phyloP scores from a whole-genome alignment of 768 basidiomycete species.

The Suillus ampliporus region DNA sequence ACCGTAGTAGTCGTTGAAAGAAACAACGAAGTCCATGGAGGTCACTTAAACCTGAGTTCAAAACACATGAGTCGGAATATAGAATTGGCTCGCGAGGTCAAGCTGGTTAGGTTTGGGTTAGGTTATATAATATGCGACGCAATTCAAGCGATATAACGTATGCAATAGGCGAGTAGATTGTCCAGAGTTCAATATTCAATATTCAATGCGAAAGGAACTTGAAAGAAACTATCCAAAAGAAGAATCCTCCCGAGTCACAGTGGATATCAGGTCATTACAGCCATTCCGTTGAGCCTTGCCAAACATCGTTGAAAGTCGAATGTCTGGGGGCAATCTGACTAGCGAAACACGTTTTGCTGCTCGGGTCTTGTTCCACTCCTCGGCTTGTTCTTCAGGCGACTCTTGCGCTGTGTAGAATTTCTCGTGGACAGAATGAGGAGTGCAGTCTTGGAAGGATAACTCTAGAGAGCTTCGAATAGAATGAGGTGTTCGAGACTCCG shows the following conservation, averaged over 20 bases:
- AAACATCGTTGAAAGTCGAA: conserved; percentile 35
- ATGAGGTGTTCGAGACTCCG: conserved; percentile 23
- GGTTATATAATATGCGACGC: not conserved
- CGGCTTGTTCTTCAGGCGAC: conserved; percentile 70
- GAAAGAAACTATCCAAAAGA: conserved; percentile 1
- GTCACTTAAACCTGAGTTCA: not conserved
- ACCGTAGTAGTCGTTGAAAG: not conserved
- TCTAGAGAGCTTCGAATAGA: conserved; percentile 19
- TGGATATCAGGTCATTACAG: conserved; percentile 10
- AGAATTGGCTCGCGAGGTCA: not conserved
- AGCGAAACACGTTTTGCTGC: conserved; percentile 87
- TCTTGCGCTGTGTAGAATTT: conserved; percentile 53
- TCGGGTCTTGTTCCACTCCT: conserved; percentile 86
- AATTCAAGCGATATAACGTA: conserved; percentile 8
- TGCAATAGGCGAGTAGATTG: conserved; percentile 1
- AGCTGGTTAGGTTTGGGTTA: not conserved
- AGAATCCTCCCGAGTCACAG: conserved; percentile 5
- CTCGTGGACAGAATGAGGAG: conserved; percentile 43
- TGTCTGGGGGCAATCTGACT: conserved; percentile 69
- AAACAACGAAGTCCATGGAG: not conserved
- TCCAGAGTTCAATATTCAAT: too few species aligned
- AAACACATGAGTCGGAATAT: not conserved
- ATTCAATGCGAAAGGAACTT: conserved; percentile 1
- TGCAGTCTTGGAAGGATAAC: conserved; percentile 17
- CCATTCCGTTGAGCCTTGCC: conserved; percentile 20